phyloP scores from a whole-genome alignment of 2,329 filamentous ascomycete species.

The Colletotrichum chrysophilum region DNA sequence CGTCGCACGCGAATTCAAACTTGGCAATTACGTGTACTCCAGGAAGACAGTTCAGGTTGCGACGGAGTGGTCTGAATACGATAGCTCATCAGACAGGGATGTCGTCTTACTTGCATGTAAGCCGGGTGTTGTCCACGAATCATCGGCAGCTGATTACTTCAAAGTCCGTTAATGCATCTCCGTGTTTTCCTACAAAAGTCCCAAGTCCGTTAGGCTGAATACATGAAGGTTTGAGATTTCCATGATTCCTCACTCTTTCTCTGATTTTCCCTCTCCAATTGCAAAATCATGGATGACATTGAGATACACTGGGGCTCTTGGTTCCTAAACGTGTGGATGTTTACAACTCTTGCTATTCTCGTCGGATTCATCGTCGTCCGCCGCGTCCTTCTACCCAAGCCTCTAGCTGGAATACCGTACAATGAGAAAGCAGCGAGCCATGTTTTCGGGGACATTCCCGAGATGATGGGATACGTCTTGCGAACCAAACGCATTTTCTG shows the following conservation, averaged over 20 bases:
- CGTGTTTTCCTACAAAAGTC: neutral
- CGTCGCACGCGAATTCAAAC: neutral
- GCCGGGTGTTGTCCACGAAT: neutral
- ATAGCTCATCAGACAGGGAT: neutral
- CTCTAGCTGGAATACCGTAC: conserved; percentile 34
- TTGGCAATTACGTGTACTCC: neutral
- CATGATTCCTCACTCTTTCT: neutral
- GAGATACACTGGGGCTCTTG: neutral
- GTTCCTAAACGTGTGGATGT: neutral
- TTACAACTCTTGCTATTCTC: neutral
- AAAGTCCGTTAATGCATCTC: neutral
- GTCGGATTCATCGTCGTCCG: neutral
- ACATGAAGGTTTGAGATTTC: neutral
- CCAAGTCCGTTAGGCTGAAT: neutral
- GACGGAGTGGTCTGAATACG: neutral
- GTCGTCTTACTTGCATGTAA: neutral
- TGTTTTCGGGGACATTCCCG: conserved; percentile 47
- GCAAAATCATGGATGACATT: no score
- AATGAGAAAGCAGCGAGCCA: conserved; percentile 37
- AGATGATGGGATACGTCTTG: conserved; percentile 39
- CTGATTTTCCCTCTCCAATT: neutral
- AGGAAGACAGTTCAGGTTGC: neutral
- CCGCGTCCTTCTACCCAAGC: neutral
- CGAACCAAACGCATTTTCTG: conserved; percentile 33
- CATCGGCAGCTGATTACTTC: neutral